phyloP scores from a whole-genome alignment of 306 rosid genomes.

The Cucurbita ficifolia region DNA sequence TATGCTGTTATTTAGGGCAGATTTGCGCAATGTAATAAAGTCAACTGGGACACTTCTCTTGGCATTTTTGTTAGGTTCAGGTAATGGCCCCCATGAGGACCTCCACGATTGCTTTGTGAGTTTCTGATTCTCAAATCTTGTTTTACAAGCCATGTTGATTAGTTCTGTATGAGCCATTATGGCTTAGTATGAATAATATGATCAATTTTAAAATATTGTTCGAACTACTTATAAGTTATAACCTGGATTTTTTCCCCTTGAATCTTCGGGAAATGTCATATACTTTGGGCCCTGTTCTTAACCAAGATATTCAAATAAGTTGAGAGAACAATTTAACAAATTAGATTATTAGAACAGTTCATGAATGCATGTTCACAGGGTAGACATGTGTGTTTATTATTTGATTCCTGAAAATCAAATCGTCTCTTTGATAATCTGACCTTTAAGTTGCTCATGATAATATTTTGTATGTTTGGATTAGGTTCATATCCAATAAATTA shows the following conservation, averaged over 20 bases:
- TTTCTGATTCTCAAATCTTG: background rate
- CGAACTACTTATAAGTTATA: background rate
- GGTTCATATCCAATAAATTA: background rate
- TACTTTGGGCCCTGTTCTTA: background rate
- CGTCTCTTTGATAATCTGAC: background rate
- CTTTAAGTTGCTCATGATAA: background rate
- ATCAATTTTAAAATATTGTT: background rate
- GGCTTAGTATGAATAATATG: background rate
- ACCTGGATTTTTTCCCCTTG: background rate
- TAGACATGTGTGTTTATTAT: too few relatives aligned
- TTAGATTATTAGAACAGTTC: background rate
- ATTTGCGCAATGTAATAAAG: conserved; percentile 52
- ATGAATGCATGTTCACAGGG: background rate
- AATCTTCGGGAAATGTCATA: background rate
- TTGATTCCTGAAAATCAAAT: too few relatives aligned
- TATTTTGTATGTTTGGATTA: background rate
- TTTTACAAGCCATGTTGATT: background rate
- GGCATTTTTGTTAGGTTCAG: conserved; percentile 69
- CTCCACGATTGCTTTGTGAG: background rate
- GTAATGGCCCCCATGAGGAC: conserved; percentile 10
- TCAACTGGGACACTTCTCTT: conserved; percentile 61
- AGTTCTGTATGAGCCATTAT: background rate
- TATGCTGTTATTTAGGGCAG: conserved; percentile 54
- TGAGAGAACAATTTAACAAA: background rate
- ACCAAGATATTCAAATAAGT: background rate